These are phyloP conservation scores for Xylaria digitata DNA, from an alignment of 2,329 filamentous ascomycete genomes.

Conservation along the genomic window DNA sequence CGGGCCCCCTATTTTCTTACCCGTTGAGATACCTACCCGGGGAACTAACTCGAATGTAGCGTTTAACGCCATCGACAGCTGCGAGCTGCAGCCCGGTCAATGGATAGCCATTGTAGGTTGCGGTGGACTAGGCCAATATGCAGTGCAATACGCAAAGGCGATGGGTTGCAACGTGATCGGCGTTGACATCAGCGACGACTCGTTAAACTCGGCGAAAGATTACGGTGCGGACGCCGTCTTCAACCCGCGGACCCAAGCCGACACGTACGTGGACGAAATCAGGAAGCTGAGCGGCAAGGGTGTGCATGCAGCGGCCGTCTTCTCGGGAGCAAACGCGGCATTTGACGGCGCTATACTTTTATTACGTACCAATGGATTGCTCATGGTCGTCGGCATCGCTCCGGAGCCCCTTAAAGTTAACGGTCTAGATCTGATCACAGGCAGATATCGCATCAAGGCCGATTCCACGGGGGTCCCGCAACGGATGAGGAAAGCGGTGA, in stretches of 20 bases:
- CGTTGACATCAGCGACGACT: slow-evolving; percentile 35
- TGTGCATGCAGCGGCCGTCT: slow-evolving; percentile 32
- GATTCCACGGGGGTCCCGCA: slow-evolving; percentile 33
- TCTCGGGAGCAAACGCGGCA: slow-evolving; percentile 30
- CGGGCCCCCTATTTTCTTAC: neutral
- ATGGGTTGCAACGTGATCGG: slow-evolving; percentile 33
- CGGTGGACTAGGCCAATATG: slow-evolving; percentile 34
- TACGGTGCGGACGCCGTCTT: slow-evolving; percentile 32
- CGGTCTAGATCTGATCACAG: slow-evolving; percentile 23
- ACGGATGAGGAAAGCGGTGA: slow-evolving; percentile 33
- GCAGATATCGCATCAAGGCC: slow-evolving; percentile 33
- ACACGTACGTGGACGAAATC: slow-evolving; percentile 31
- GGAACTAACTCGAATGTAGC: slow-evolving; percentile 19
- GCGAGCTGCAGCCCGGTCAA: slow-evolving; percentile 33
- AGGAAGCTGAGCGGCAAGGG: slow-evolving; percentile 29
- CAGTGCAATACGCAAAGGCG: slow-evolving; percentile 33
- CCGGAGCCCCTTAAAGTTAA: slow-evolving; percentile 18
- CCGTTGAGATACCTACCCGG: neutral
- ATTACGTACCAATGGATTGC: slow-evolving; percentile 29
- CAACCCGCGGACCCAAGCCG: slow-evolving; percentile 30
- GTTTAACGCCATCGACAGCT: slow-evolving; percentile 33
- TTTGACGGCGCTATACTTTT: slow-evolving; percentile 25
- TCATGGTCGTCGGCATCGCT: slow-evolving; percentile 33
- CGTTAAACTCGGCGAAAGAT: slow-evolving; percentile 20
- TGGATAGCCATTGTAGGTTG: slow-evolving; percentile 35